phyloP scores from a whole-genome alignment of 192 early-diverging fungal species.

The Coemansia sp. region DNA sequence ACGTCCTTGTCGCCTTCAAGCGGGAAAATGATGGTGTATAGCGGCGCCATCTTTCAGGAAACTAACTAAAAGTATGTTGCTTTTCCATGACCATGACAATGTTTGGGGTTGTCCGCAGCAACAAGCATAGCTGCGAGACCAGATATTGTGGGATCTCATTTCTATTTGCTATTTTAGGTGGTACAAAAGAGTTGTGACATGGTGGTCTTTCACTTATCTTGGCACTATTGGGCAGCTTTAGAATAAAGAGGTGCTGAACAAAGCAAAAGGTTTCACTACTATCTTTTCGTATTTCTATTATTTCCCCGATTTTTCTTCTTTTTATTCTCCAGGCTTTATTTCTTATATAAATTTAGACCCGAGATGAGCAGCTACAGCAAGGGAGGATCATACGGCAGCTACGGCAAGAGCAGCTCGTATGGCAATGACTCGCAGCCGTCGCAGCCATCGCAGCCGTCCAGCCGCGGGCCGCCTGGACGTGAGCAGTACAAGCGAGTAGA shows the following conservation, averaged over 20 bases:
- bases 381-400: slow-evolving; percentile 14
- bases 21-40: slow-evolving; percentile 39
- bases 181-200: slow-evolving; percentile 4
- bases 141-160: not conserved
- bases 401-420: not conserved
- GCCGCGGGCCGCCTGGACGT: slow-evolving; percentile 2
- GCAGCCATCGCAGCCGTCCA: not conserved
- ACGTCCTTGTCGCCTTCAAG: slow-evolving; percentile 12
- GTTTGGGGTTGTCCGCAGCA: no score
- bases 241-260: not conserved
- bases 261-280: no score
- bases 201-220: no score
- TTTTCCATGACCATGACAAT: no score
- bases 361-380: slow-evolving; percentile 46
- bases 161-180: not conserved
- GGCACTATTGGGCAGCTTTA: not conserved
- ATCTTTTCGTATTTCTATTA: not conserved
- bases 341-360: slow-evolving; percentile 14
- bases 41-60: not conserved
- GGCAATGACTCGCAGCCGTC: not conserved
- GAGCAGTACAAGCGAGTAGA: slow-evolving; percentile 1
- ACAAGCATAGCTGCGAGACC: not conserved
- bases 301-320: not conserved
- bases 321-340: not conserved
- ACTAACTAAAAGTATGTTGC: no score